A percentile compares a stretch with the other conserved stretches of the same genome.
Evolutionary conservation across 2,329 filamentous ascomycete species (phyloP).

Genomic region (Drechslerella dactyloides): DNA sequence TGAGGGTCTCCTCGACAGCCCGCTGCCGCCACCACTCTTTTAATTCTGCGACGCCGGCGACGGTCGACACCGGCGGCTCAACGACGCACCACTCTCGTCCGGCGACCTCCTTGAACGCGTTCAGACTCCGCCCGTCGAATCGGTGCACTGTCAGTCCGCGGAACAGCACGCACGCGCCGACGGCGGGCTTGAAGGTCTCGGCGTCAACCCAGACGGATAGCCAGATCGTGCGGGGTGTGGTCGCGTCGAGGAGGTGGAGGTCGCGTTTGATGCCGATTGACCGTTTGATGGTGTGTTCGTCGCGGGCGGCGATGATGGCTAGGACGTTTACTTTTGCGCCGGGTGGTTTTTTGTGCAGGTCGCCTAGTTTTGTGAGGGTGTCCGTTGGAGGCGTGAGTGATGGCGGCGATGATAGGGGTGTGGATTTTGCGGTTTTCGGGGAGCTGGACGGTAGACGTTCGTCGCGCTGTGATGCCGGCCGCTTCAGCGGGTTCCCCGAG

Average conservation of each 20-base stretch:
- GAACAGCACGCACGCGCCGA: conserved; percentile 36
- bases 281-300: conserved; percentile 38
- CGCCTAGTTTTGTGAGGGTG: conserved; percentile 43
- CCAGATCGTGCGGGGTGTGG: conserved; percentile 23
- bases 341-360: conserved; percentile 38
- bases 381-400: conserved; percentile 23
- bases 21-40: conserved; percentile 37
- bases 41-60: conserved; percentile 24
- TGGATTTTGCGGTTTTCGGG: neutral
- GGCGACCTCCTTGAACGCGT: conserved; percentile 39
- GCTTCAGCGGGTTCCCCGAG: neutral
- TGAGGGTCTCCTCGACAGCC: conserved; percentile 22
- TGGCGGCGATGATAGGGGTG: conserved; percentile 20
- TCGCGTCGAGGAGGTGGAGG: conserved; percentile 39
- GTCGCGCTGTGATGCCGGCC: neutral
- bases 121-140: conserved; percentile 47
- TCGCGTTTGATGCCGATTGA: conserved; percentile 51
- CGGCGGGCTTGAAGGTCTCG: conserved; percentile 24
- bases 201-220: conserved; percentile 50
- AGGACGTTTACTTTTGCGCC: conserved; percentile 23
- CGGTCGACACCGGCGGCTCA: conserved; percentile 26
- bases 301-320: conserved; percentile 19
- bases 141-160: conserved; percentile 41
- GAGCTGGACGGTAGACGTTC: neutral
- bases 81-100: conserved; percentile 17